Conservation (phyloP, 805 yeast genomes). For the Wickerhamiella azymoides region DNA sequence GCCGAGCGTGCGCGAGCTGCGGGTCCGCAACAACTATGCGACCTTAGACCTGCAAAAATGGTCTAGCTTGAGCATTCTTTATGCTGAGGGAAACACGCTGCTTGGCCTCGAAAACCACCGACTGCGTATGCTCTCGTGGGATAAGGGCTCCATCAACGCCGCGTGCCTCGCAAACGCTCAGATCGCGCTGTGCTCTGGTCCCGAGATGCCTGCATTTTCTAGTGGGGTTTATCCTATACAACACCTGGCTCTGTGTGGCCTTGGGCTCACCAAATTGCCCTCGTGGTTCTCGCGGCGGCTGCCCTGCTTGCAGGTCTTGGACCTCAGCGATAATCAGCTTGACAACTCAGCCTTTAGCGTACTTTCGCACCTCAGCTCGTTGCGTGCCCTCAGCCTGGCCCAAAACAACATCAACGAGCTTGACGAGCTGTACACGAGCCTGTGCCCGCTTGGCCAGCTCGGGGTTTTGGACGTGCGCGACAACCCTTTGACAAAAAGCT, state of each 20-base stretch:
- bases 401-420: neutral
- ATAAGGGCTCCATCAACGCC: neutral
- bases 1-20: neutral
- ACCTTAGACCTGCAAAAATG: neutral
- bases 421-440: neutral
- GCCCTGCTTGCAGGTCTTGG: neutral
- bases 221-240: neutral
- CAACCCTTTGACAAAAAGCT: neutral
- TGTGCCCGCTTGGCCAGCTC: neutral
- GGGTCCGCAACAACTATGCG: neutral
- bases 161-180: neutral
- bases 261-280: neutral
- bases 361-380: neutral
- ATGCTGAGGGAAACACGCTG: neutral
- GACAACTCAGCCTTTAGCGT: neutral
- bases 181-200: neutral
- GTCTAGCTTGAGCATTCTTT: neutral
- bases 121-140: neutral
- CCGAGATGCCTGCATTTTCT: neutral
- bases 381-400: neutral
- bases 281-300: neutral
- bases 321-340: neutral
- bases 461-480: neutral
- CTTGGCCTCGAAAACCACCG: neutral
- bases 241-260: neutral